phyloP scores from a whole-genome alignment of 2,329 filamentous ascomycete species.

The Orbilia ellipsospora region DNA sequence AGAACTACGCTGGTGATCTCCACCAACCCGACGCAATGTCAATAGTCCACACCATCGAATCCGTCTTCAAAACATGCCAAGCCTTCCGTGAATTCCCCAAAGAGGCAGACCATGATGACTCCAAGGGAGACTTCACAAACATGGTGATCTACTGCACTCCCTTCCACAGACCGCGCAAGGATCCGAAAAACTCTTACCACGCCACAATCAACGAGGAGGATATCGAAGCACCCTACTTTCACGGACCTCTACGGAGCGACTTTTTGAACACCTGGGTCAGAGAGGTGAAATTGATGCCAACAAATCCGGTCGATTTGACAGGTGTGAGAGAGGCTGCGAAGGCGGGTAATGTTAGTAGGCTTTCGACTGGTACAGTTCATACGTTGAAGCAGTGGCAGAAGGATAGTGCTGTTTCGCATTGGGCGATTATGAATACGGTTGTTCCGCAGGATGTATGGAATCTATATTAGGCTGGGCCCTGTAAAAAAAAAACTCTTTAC shows the following conservation, averaged over 20 bases:
- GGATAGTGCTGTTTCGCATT: slow-evolving; percentile 83
- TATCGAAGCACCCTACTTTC: slow-evolving; percentile 67
- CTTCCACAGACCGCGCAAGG: slow-evolving; percentile 61
- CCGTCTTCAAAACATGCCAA: slow-evolving; percentile 88
- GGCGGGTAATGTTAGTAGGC: slow-evolving; percentile 63
- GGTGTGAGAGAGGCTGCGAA: slow-evolving; percentile 48
- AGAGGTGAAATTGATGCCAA: slow-evolving; percentile 76
- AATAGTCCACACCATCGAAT: slow-evolving; percentile 81
- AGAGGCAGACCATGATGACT: slow-evolving; percentile 65
- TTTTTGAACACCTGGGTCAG: slow-evolving; percentile 78
- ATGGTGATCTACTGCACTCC: slow-evolving; percentile 95
- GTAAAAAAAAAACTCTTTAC: no score
- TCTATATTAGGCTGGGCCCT: slow-evolving; percentile 22
- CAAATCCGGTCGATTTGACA: slow-evolving; percentile 72
- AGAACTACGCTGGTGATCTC: slow-evolving; percentile 97
- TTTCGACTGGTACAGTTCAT: slow-evolving; percentile 63
- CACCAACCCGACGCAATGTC: slow-evolving; percentile 78
- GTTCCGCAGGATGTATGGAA: slow-evolving; percentile 80
- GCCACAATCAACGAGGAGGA: slow-evolving; percentile 63
- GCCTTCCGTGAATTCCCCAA: slow-evolving; percentile 83
- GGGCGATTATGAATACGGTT: slow-evolving; percentile 89
- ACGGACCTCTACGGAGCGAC: slow-evolving; percentile 73
- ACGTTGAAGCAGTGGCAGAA: slow-evolving; percentile 78
- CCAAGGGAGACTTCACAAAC: slow-evolving; percentile 83
- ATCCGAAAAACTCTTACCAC: slow-evolving; percentile 59